Evolutionary conservation across 2,329 filamentous ascomycete genomes (phyloP).

Genomic region (Sporothrix dimorphospora): DNA sequence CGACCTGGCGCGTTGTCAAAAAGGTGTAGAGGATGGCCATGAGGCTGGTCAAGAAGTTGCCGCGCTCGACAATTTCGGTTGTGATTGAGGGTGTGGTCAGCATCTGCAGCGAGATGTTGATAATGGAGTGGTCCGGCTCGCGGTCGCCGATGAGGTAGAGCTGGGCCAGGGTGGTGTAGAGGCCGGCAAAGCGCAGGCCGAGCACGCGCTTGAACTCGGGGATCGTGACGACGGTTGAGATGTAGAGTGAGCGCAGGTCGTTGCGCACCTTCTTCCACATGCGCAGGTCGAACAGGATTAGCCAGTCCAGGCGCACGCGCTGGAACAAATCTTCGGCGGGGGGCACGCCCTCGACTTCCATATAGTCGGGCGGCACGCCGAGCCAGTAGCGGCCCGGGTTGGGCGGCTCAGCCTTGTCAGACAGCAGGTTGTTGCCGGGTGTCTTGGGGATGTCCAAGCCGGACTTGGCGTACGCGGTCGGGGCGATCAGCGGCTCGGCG

Average conservation of each 20-base stretch:
- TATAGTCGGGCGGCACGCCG: constrained; percentile 73
- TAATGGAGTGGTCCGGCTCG: constrained; percentile 97
- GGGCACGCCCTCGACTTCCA: constrained; percentile 63
- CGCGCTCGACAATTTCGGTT: constrained; percentile 89
- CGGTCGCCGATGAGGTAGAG: constrained; percentile 94
- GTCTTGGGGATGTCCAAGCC: constrained; percentile 81
- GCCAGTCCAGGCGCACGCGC: constrained; percentile 87
- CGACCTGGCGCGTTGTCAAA: constrained; percentile 91
- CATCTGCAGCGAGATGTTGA: constrained; percentile 96
- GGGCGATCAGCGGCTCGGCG: constrained; percentile 66
- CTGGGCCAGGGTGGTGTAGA: constrained; percentile 92
- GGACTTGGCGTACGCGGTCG: constrained; percentile 64
- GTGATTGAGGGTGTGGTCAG: constrained; percentile 96
- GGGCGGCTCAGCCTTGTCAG: constrained; percentile 53
- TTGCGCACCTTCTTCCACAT: constrained; percentile 97
- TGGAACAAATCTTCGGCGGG: constrained; percentile 86
- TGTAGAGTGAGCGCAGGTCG: constrained; percentile 89
- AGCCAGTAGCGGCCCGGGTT: constrained; percentile 82
- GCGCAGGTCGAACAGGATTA: constrained; percentile 90
- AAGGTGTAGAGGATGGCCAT: constrained; percentile 98
- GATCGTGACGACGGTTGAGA: constrained; percentile 93
- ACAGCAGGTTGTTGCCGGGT: constrained; percentile 55
- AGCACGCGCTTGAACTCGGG: constrained; percentile 95
- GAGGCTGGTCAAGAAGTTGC: constrained; percentile 93
- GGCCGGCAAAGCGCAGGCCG: constrained; percentile 87